Base-by-base conservation (phyloP, 1,284 basidiomycete species). In the Austroboletus novae-zelandiae region DNA sequence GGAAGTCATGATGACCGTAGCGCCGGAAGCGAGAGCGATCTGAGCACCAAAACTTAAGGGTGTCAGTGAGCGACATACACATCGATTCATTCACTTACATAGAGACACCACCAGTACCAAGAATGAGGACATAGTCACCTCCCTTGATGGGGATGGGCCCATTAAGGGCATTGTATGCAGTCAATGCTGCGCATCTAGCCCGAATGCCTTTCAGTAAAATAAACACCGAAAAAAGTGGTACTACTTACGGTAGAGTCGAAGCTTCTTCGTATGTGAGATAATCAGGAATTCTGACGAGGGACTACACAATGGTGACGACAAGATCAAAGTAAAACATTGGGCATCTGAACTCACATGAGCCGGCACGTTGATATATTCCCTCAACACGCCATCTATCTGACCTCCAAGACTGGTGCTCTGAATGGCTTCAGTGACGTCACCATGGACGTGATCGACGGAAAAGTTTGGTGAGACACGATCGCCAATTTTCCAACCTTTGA, bases 51-150 rank as follows among this genome's bases (percentile, higher is more conserved):
- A 75, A 25, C 75, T 78, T 43, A 5, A 45, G n/a, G 20, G 42
- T 23, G 20, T 52, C 10, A 5, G 15, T 23, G 14, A 10, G 25
- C 15, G 14, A 25, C 5, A 1, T 4, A 36, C 3, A 36, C 14
- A 10, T 37, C 4, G 3, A 13, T 17, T 7, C 9, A 18, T 18
- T n/a, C 7, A 23, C 71, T 37, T 50, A 77, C 75, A 78, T 74
- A 3, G 78, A 80, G 14, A 83, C 81, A 34, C 81, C 81, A 5
- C 82, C 83, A 1, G 80, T 83, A 6, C 82, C 81, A 20, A 78
- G 70, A 13, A 79, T 71, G n/a, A 84, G 70, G 32, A 83, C 75
- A n/a, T 64, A 67, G 51, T 79, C 74, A 6, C 76, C 75, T 13
- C 69, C 72, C 53, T 73, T 79, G 52, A 79, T 43, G 10, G 74